These are phyloP conservation scores for Pythium aphanidermatum DNA, from an alignment of 352 stramenopile genomes.

Conservation along the genomic window DNA sequence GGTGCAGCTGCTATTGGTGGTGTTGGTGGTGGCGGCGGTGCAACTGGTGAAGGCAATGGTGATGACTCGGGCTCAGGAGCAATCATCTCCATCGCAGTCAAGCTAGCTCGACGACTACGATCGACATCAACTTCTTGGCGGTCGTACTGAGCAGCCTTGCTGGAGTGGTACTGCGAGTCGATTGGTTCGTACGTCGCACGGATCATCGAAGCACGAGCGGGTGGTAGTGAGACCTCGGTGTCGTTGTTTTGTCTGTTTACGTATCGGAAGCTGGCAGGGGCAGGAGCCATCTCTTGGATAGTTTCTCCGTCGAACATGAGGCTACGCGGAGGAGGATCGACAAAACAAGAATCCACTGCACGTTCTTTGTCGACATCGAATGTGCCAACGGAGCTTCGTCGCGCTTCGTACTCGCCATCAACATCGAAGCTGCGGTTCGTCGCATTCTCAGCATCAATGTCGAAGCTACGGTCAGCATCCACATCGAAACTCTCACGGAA, in stretches of 20 bases:
- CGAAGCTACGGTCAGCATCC: conserved; percentile 24
- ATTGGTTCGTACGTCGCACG: conserved; percentile 59
- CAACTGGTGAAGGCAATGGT: too few species aligned
- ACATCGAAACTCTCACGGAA: not conserved
- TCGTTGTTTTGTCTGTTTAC: conserved; percentile 20
- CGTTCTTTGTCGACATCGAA: conserved; percentile 49
- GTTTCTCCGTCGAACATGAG: conserved; percentile 60
- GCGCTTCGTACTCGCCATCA: conserved; percentile 33
- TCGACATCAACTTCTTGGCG: conserved; percentile 35
- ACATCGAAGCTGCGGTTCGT: conserved; percentile 44
- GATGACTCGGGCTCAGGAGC: too few species aligned
- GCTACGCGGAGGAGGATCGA: conserved; percentile 45
- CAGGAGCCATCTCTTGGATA: conserved; percentile 42
- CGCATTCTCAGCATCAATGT: too few species aligned
- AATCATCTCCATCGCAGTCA: not conserved
- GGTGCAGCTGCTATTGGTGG: too few species aligned
- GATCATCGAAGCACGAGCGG: conserved; percentile 46
- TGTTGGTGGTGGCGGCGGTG: too few species aligned
- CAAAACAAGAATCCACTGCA: conserved; percentile 21
- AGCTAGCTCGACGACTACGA: conserved; percentile 9
- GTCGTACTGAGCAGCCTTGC: conserved; percentile 66
- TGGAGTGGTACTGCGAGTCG: conserved; percentile 68
- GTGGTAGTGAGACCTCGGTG: conserved; percentile 31
- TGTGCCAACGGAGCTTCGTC: conserved; percentile 36
- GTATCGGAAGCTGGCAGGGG: conserved; percentile 60